phyloP scores from a whole-genome alignment of 306 rosid genomes.

The Geum urbanum region DNA sequence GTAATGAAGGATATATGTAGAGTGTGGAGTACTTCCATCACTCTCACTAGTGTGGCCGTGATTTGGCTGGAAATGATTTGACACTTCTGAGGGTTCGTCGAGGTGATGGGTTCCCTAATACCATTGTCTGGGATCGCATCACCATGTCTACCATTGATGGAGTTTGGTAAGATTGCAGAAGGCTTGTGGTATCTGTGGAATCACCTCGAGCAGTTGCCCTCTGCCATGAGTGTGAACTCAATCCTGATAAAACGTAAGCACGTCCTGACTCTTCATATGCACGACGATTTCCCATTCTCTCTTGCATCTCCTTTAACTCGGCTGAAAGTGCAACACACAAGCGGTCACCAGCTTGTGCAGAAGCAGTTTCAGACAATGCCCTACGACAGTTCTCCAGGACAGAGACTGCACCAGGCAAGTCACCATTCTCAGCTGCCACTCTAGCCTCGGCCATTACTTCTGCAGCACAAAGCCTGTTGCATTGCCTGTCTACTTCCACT shows the following conservation, averaged over 20 bases:
- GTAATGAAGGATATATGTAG: conserved; percentile 17
- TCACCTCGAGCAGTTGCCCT: conserved; percentile 95
- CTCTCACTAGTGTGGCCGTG: conserved; percentile 24
- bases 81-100: conserved; percentile 35
- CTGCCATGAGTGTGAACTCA: conserved; percentile 92
- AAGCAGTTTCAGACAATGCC: conserved; percentile 53
- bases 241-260: conserved; percentile 80
- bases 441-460: conserved; percentile 79
- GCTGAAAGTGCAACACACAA: conserved; percentile 60
- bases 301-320: conserved; percentile 88
- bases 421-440: conserved; percentile 64
- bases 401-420: conserved; percentile 67
- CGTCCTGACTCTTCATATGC: conserved; percentile 83
- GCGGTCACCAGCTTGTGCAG: conserved; percentile 57
- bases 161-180: conserved; percentile 70
- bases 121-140: conserved; percentile 62
- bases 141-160: conserved; percentile 89
- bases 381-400: conserved; percentile 48
- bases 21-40: conserved; percentile 24
- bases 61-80: conserved; percentile 42
- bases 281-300: conserved; percentile 75
- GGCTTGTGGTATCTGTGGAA: conserved; percentile 65
- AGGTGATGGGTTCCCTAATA: conserved; percentile 39
- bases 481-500: conserved; percentile 77
- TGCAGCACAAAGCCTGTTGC: conserved; percentile 60